Base-by-base conservation (phyloP, 345 rosid species). In the Atalantia buxifolia region DNA sequence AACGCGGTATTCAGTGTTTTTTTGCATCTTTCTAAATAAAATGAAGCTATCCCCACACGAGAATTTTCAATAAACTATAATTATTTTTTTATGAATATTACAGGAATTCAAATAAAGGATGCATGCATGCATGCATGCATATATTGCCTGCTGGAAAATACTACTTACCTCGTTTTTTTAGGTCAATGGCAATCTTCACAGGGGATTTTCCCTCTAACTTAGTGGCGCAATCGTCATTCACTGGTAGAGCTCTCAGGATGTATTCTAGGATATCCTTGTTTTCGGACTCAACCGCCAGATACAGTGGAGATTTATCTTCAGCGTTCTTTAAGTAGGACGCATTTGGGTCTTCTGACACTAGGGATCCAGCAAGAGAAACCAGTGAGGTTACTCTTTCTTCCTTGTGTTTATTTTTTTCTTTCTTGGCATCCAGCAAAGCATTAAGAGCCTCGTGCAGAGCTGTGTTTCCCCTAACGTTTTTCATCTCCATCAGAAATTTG, bases 361-460 rank as follows among this genome's bases (percentile, higher is more conserved):
- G 45, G 45, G 21, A 7, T 6, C 22, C 7, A 35, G 45, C 45
- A 9, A 27, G 7, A 27, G 66, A 30, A 0, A 1, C 33, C 1
- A 10, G 3, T 0, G 4, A 62, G 1, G 9, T 24, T 18, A 2
- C 2, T 7, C 24, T 2, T 2, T 65, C 36, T 4, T 65, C 2
- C 50, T 12, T 13, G 1, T 0, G 16, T 0, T 21, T 14, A 6
- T 0, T 13, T 30, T 13, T 63, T 5, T 59, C 5, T 25, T 48
- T 30, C 42, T 19, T 2, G 0, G 40, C 18, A 65, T 33, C 12
- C 31, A 0, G 27, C 12, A 71, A 9, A 1, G 45, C 62, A 19
- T 22, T 9, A 14, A 66, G 22, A 2, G 86, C 87, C 10, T 78
- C 66, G 24, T 83, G 84, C 80, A 83, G 70, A 25, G 83, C 77